These are phyloP conservation scores for Cystofilobasidium macerans DNA, from an alignment of 768 basidiomycete species.

Conservation along the genomic window DNA sequence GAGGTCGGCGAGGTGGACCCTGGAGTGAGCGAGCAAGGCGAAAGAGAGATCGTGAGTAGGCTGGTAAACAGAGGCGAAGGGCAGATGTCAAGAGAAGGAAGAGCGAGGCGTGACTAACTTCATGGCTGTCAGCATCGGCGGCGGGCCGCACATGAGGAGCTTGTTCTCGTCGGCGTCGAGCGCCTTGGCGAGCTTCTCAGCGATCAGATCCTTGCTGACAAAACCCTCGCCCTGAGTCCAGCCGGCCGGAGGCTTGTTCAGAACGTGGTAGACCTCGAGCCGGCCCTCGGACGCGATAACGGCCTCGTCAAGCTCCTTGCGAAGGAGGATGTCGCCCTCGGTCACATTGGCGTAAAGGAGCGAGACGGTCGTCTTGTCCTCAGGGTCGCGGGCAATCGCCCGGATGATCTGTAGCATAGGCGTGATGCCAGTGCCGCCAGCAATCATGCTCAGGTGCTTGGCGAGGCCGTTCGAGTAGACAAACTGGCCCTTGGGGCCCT, in stretches of 20 bases:
- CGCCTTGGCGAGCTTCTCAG: slow-evolving; percentile 55
- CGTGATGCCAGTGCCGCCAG: slow-evolving; percentile 95
- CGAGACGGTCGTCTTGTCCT: slow-evolving; percentile 66
- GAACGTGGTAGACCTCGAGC: slow-evolving; percentile 45
- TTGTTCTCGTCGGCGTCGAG: slow-evolving; percentile 54
- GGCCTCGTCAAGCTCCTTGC: neutral
- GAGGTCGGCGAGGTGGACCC: slow-evolving; percentile 79
- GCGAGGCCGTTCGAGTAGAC: slow-evolving; percentile 58
- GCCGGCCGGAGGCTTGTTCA: slow-evolving; percentile 80
- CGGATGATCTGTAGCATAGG: slow-evolving; percentile 60
- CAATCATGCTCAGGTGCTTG: slow-evolving; percentile 87
- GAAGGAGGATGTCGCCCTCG: slow-evolving; percentile 61
- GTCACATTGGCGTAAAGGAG: slow-evolving; percentile 97
- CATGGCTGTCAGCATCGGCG: slow-evolving; percentile 69
- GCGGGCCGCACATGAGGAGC: slow-evolving; percentile 67
- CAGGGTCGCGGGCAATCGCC: slow-evolving; percentile 78
- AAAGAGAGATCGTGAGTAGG: neutral
- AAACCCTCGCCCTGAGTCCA: slow-evolving; percentile 91
- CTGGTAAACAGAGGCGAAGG: neutral
- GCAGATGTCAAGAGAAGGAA: neutral
- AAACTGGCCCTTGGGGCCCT: slow-evolving; percentile 95
- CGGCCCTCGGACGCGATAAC: slow-evolving; percentile 13
- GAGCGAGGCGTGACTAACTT: slow-evolving; percentile 44
- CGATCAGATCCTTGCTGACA: slow-evolving; percentile 83
- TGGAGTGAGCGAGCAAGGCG: slow-evolving; percentile 33